Evolutionary conservation across 805 yeast species (phyloP), one percentile per base, ranked within the genome.

Genomic region (Yamadazyma tumulicola): DNA sequence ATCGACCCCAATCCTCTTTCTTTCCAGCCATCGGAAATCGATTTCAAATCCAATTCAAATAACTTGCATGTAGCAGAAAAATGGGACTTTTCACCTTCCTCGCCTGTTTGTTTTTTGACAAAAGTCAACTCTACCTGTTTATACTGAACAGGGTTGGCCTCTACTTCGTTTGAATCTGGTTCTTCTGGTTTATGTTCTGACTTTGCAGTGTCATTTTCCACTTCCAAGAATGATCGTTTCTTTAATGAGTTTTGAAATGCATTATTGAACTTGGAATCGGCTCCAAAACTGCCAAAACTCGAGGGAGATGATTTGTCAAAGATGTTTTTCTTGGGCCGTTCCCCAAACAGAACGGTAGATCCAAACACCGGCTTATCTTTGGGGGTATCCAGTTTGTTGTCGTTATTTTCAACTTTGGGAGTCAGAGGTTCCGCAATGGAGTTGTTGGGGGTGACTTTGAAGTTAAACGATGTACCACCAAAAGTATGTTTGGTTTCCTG

Each of bases 1-100:
- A 93, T 61, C 4, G 77, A 72, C 2, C 98, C 98, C 26, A 84
- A 70, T 16, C 98, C 98, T 51, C 93, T 77, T 59, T 93, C 98
- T 55, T 86, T 93, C 98, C 98, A 93, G 2, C 96, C 96, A 12
- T 72, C 77, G 6, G 73, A 55, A 3, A 83, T 67, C 23, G 78
- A 73, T 0, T 80, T 64, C 19, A 89, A 64, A 49, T 85, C 84
- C 47, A 86, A 62, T 19, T 75, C 79, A 54, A 89, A 93, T 18
- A 93, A 63, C 52, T 89, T 86, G 4, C 94, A 86, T 31, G 82
- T 79, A 24, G 83, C 73, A 28, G 77, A 75, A 55, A 75, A 85
- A 6, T 81, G 52, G 0, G 84, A 75, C 21, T 67, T 67, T 54
- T 93, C 98, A 37, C 77, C 69, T 57, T 93, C 98, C 57, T 93